These are phyloP conservation scores for Fusarium verrucosum DNA, from an alignment of 2,329 filamentous ascomycete genomes.

Conservation along the genomic window DNA sequence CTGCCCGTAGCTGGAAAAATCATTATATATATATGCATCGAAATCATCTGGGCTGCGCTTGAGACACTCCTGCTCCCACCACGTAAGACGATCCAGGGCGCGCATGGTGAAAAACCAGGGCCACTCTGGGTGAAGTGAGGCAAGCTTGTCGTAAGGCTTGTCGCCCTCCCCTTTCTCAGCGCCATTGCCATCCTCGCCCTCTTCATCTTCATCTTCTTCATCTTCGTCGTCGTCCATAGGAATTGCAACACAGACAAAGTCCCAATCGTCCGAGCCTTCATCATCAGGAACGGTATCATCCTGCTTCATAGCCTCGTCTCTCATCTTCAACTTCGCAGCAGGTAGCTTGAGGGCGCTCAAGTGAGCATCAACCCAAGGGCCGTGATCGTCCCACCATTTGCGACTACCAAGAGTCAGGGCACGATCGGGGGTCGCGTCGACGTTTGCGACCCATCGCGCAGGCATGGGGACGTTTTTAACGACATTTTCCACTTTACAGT, in stretches of 20 bases:
- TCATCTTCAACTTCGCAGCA: slow-evolving; percentile 32
- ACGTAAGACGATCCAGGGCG: slow-evolving; percentile 20
- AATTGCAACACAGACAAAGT: slow-evolving; percentile 31
- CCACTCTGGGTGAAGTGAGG: slow-evolving; percentile 32
- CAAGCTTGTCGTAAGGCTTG: slow-evolving; percentile 20
- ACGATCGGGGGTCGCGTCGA: slow-evolving; percentile 34
- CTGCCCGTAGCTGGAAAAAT: slow-evolving; percentile 52
- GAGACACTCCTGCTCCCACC: slow-evolving; percentile 34
- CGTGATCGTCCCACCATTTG: slow-evolving; percentile 37
- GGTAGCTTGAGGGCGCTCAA: slow-evolving; percentile 30
- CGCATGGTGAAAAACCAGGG: slow-evolving; percentile 30
- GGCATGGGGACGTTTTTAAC: slow-evolving; percentile 27
- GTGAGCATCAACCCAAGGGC: slow-evolving; percentile 29
- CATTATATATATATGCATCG: slow-evolving; percentile 55
- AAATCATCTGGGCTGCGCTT: slow-evolving; percentile 52
- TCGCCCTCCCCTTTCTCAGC: not conserved
- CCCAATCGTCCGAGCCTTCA: slow-evolving; percentile 33
- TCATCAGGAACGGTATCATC: slow-evolving; percentile 11
- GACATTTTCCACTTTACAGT: slow-evolving; percentile 10
- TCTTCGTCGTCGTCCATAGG: not conserved
- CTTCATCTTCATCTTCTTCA: not conserved
- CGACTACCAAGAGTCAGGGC: slow-evolving; percentile 25
- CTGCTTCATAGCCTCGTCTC: slow-evolving; percentile 29
- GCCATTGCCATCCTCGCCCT: not conserved
- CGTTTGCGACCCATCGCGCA: slow-evolving; percentile 5